Evolutionary conservation across 1,284 basidiomycete species (phyloP).

Genomic region (Fomitopsis pinicola): DNA sequence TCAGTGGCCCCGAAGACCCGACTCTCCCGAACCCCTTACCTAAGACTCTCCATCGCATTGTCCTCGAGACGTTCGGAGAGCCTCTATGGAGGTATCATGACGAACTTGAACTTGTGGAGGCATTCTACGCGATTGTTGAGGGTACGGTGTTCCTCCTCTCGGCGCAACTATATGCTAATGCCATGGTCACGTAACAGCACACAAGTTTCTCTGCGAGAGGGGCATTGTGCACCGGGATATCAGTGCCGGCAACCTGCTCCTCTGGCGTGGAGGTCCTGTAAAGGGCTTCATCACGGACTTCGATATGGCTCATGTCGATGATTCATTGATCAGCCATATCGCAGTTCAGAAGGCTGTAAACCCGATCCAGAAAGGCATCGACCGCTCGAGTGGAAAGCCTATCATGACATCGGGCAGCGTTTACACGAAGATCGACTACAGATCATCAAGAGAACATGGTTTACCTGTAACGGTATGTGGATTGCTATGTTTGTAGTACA

Average conservation of each 20-base stretch:
- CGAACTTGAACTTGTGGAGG: not conserved
- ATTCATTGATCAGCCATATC: not conserved
- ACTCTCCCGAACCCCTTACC: no score
- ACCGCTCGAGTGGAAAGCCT: not conserved
- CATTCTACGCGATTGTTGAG: not conserved
- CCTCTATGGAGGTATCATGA: not conserved
- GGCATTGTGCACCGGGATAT: not conserved
- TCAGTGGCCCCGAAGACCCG: not conserved
- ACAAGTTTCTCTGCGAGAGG: not conserved
- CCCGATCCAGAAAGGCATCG: not conserved
- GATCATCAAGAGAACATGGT: not conserved
- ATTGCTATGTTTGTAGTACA: not conserved
- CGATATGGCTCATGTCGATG: not conserved
- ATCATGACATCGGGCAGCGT: not conserved
- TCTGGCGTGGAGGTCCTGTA: not conserved
- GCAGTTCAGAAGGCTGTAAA: not conserved
- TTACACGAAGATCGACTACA: not conserved
- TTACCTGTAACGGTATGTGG: not conserved
- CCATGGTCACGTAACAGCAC: not conserved
- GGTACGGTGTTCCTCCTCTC: not conserved
- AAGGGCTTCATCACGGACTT: slow-evolving; percentile 1
- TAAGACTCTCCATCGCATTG: not conserved
- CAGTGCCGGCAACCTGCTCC: not conserved
- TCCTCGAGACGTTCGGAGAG: not conserved
- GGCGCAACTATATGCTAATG: not conserved